Percentiles rank a stretch among this genome's conserved stretches.
These are phyloP conservation scores for Bipolaris cookei DNA, from an alignment of 2,329 filamentous ascomycete species.

Conservation along the genomic window DNA sequence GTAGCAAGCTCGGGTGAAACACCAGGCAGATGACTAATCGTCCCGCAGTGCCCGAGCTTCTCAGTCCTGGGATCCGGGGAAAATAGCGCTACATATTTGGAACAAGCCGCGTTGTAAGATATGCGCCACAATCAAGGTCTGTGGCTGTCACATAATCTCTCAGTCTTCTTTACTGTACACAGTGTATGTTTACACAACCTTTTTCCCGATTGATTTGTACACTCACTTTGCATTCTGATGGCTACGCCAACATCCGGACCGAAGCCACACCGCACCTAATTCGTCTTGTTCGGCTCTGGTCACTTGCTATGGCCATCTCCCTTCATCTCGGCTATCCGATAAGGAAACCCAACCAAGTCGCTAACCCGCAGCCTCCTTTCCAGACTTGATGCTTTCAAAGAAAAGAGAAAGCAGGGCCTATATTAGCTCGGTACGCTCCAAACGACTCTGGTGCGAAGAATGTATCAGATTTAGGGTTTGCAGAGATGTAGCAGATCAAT, in stretches of 20 bases:
- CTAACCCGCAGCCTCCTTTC: slow-evolving; percentile 47
- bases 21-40: neutral
- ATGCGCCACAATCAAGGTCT: neutral
- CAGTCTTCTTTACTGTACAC: neutral
- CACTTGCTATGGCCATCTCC: slow-evolving; percentile 10
- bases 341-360: slow-evolving; percentile 41
- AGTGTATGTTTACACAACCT: neutral
- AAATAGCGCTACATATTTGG: neutral
- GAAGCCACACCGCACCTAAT: slow-evolving; percentile 35
- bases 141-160: neutral
- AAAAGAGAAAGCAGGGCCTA: slow-evolving; percentile 45
- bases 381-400: slow-evolving; percentile 51
- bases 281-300: slow-evolving; percentile 39
- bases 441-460: slow-evolving; percentile 49
- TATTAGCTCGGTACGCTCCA: slow-evolving; percentile 45
- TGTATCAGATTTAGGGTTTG: slow-evolving; percentile 46
- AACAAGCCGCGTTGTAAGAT: neutral
- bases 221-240: slow-evolving; percentile 26
- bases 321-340: slow-evolving; percentile 26
- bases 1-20: neutral
- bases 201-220: neutral
- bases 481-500: slow-evolving; percentile 44
- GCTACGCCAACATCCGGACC: slow-evolving; percentile 35
- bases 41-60: neutral
- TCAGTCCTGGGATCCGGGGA: neutral